phyloP scores from a whole-genome alignment of 371 early-diverging fungal genomes.

The Neoconidiobolus thromboides region DNA sequence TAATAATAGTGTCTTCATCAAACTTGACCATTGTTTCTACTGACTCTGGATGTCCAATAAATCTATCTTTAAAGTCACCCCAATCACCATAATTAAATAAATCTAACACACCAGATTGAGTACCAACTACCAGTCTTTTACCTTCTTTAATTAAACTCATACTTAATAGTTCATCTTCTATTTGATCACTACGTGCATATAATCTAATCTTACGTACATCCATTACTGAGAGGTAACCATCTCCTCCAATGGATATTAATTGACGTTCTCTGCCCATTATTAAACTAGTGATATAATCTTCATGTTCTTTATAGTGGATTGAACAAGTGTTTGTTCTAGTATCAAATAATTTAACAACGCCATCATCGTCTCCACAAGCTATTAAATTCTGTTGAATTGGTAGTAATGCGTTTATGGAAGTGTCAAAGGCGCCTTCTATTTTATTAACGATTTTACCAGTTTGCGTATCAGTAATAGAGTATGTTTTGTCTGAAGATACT shows the following conservation, averaged over 20 bases:
- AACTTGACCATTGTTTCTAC: constrained; percentile 64
- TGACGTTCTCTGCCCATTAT: constrained; percentile 18
- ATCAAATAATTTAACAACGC: constrained; percentile 53
- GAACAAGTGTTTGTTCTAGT: constrained; percentile 40
- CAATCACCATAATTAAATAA: constrained; percentile 68
- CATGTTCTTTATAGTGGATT: constrained; percentile 54
- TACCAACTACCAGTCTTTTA: constrained; percentile 66
- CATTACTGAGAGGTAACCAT: constrained; percentile 74
- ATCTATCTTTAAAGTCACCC: constrained; percentile 78
- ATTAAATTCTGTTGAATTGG: not conserved
- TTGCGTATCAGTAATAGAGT: not conserved
- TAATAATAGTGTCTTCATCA: constrained; percentile 59
- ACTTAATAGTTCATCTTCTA: constrained; percentile 82
- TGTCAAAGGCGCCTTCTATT: not conserved
- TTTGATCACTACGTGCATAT: constrained; percentile 61
- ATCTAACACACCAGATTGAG: constrained; percentile 69
- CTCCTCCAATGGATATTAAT: constrained; percentile 47
- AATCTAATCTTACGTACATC: constrained; percentile 69
- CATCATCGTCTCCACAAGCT: constrained; percentile 4
- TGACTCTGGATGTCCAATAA: constrained; percentile 76
- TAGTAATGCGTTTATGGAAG: not conserved
- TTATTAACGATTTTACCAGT: not conserved
- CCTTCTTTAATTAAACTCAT: constrained; percentile 54
- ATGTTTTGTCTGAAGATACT: not conserved
- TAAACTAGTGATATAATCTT: constrained; percentile 77